Base-by-base conservation (phyloP, 2,329 filamentous ascomycete species). In the Phyllosticta citrichinensis region DNA sequence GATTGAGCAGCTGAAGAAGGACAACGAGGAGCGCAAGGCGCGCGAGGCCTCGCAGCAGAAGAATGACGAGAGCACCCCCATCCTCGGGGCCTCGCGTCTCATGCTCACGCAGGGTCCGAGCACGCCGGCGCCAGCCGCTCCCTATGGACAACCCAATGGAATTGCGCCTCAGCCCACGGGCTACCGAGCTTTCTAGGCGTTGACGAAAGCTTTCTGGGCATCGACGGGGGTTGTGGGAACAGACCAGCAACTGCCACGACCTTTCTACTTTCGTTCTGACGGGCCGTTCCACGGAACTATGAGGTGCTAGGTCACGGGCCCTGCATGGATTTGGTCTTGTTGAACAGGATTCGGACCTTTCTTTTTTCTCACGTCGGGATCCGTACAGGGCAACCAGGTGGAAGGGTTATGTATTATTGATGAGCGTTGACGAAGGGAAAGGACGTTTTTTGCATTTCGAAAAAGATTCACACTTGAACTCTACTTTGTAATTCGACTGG, bases 61-160 rank as follows among this genome's bases (percentile, higher is more conserved):
- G 80, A 89, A 92, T 61, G 92, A 97, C 70, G 91, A 96, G 70
- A 93, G 89, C 75, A 92, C 91, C 0, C 94, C 94, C 5, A 97
- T 99, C 69, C 84, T 99, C 25, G 92, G 93, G 59, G 88, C 85
- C 64, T 88, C 86, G 65, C 86, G 94, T 58, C 83, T 99, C 58
- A 96, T 99, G 92, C 88, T 99, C 68, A 99, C 94, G 47, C 91
- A 95, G 70, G 94, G 92, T 10, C 90, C 93, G 24, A 80, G 71
- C 74, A 79, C 65, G 53, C 74, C 77, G 68, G 84, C 86, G 60
- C 87, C 88, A 10, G 83, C 83, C 57, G 40, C 40, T 47, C 85
- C 87, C 3, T 95, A 86, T 69, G 83, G 82, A 56, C 89, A 94
- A 71, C 81, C 89, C 22, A 97, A 97, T 71, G 93, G 93, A 62